Evolutionary conservation across 306 rosid genomes (phyloP).

Genomic region (Carpinus viminea): DNA sequence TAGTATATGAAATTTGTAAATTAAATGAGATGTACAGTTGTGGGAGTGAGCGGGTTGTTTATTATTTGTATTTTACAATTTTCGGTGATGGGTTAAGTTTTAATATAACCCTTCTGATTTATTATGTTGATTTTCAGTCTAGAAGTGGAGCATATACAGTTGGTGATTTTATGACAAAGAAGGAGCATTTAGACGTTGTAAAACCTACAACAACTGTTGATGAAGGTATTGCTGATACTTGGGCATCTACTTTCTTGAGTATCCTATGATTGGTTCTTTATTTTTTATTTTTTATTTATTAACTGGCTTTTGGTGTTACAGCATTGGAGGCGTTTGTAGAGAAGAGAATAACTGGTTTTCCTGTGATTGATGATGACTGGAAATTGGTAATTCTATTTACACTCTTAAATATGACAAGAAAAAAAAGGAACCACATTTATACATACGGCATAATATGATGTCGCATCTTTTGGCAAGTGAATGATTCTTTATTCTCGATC

Average conservation of each 20-base stretch:
- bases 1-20: too few species aligned
- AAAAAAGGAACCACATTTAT: background rate
- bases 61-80: background rate
- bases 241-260: background rate
- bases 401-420: background rate
- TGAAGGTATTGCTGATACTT: conserved; percentile 52
- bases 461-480: background rate
- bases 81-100: background rate
- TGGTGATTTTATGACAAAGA: conserved; percentile 90
- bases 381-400: conserved; percentile 56
- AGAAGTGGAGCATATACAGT: conserved; percentile 57
- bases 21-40: too few species aligned
- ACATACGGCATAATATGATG: background rate
- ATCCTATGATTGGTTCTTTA: background rate
- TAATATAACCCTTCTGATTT: background rate
- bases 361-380: conserved; percentile 91
- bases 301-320: conserved; percentile 26
- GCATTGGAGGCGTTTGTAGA: conserved; percentile 76
- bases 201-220: conserved; percentile 76
- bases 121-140: conserved; percentile 38
- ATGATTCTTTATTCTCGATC: background rate
- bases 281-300: background rate
- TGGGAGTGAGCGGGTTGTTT: background rate
- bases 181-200: conserved; percentile 59
- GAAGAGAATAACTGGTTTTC: conserved; percentile 90